phyloP scores from a whole-genome alignment of 2,329 filamentous ascomycete species.

The Ophiostoma quercus region DNA sequence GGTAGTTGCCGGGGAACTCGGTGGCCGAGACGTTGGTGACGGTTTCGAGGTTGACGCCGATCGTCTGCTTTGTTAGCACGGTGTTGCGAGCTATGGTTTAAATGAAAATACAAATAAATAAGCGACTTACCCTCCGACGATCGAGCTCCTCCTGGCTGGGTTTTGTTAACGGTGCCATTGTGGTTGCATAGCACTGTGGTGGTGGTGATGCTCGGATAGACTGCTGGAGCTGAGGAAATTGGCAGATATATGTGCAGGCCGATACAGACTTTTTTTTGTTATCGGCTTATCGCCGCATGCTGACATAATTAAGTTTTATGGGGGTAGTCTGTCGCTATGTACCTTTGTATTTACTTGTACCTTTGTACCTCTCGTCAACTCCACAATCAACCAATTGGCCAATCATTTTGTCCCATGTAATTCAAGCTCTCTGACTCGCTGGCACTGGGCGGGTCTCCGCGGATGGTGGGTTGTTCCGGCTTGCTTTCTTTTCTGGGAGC shows the following conservation, averaged over 20 bases:
- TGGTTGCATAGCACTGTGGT: slow-evolving; percentile 20
- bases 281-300: slow-evolving; percentile 10
- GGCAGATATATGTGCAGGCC: background rate
- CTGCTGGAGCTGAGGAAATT: slow-evolving; percentile 8
- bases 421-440: slow-evolving; percentile 27
- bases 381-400: slow-evolving; percentile 17
- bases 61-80: slow-evolving; percentile 52
- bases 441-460: slow-evolving; percentile 19
- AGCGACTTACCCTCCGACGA: slow-evolving; percentile 51
- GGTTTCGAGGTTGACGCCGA: slow-evolving; percentile 84
- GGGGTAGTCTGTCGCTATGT: background rate
- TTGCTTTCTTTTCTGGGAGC: slow-evolving; percentile 25
- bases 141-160: slow-evolving; percentile 54
- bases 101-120: background rate
- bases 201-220: slow-evolving; percentile 7
- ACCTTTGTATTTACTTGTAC: background rate
- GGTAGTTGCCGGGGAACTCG: slow-evolving; percentile 87
- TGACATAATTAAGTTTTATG: background rate
- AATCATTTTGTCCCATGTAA: slow-evolving; percentile 25
- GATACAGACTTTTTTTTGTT: slow-evolving; percentile 15
- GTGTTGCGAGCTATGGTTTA: background rate
- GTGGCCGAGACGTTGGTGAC: slow-evolving; percentile 83
- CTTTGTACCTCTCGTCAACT: background rate
- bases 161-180: slow-evolving; percentile 42
- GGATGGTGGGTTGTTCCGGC: slow-evolving; percentile 25